Evolutionary conservation across 2,329 filamentous ascomycete species (phyloP), one percentile per base, ranked within the genome.

Genomic region (Geosmithia morbida): DNA sequence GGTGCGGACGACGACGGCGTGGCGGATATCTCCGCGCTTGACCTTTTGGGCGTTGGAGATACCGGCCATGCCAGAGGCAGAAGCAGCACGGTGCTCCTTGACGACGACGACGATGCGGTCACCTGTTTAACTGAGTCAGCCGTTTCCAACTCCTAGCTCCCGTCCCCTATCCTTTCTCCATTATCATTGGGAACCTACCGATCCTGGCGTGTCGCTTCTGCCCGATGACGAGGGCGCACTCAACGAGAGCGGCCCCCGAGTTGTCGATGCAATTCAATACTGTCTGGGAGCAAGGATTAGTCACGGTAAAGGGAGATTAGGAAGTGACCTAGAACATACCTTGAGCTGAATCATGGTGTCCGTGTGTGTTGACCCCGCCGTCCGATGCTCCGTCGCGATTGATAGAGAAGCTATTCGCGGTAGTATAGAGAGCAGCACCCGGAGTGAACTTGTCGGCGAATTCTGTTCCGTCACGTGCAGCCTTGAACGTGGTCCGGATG

Each of bases 181-280:
- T 11, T 30, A n/a, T n/a, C 6, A 37, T 6, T 6, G 43, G 3
- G 33, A 37, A 54, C 75, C 58, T 76, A 95, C 89, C 92, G 60
- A 98, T 89, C 60, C 82, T 83, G 50, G 90, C 92, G 59, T 83
- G 79, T 55, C 81, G 74, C 71, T 96, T 94, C 71, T 90, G 92
- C 61, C 87, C 87, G 59, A 98, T 73, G 52, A 97, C 85, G 63
- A 90, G 84, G 64, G 85, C 86, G 70, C 92, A 98, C 72, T 98
- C 92, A 69, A 97, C 92, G 55, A 98, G 75, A 58, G 92, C 89
- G 56, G 92, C 92, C 63, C 92, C 92, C 54, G 92, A 97, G 74
- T 96, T 98, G 83, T 98, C 92, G 79, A 98, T 97, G 82, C 92
- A 97, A 70, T 92, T 96, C 59, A 98, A 79, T 79, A 98, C 87